Conservation (phyloP, 495 filamentous ascomycete species). For the Xylaria flabelliformis region DNA sequence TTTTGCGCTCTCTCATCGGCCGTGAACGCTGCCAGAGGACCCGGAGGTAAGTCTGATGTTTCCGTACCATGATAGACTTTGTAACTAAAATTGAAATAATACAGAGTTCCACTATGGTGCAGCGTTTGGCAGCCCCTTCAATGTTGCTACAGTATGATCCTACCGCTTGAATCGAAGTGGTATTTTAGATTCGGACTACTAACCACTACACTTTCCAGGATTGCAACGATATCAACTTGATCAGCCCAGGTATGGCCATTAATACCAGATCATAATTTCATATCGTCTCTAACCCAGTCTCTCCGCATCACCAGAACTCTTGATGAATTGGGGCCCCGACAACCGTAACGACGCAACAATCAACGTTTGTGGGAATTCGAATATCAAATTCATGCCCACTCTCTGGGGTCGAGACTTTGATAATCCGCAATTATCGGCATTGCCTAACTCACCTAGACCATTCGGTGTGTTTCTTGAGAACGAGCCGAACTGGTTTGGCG, state of each 20-base stretch:
- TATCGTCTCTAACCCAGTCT: not conserved
- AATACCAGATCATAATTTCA: too few species aligned
- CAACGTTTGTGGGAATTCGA: not conserved
- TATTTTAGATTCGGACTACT: not conserved
- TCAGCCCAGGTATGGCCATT: not conserved
- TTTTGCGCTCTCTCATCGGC: not conserved
- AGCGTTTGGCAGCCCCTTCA: not conserved
- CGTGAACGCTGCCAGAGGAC: not conserved
- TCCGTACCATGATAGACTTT: not conserved
- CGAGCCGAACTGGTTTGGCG: slow-evolving; percentile 6
- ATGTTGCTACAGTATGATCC: not conserved
- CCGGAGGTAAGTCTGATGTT: not conserved
- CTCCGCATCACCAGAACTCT: not conserved
- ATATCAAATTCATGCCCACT: not conserved
- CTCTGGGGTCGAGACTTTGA: slow-evolving; percentile 5
- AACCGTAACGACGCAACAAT: slow-evolving; percentile 2
- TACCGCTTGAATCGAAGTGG: not conserved
- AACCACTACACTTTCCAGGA: not conserved
- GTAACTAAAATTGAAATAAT: not conserved
- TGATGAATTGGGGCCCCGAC: slow-evolving; percentile 3
- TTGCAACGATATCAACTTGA: slow-evolving; percentile 1
- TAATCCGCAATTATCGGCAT: not conserved
- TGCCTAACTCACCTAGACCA: not conserved
- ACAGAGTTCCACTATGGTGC: slow-evolving; percentile 5
- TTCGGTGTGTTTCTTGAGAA: slow-evolving; percentile 6